phyloP scores from a whole-genome alignment of 1,284 basidiomycete genomes.

The Spongispora temasekensis region DNA sequence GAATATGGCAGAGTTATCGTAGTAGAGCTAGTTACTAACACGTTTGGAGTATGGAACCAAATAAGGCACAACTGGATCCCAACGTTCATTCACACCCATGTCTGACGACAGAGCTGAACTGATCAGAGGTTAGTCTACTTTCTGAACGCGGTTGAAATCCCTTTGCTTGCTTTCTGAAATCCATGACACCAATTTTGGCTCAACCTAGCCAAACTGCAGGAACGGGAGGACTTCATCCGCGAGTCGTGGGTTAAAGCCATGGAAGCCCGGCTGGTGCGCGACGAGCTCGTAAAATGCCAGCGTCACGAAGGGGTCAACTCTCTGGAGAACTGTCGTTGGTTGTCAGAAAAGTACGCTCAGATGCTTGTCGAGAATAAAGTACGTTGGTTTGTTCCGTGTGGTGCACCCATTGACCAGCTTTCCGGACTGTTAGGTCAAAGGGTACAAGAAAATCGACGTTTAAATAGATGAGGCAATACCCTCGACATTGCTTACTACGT shows the following conservation, averaged over 20 bases:
- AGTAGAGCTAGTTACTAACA: too few relatives aligned
- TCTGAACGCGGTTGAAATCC: background rate
- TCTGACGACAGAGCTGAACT: constrained; percentile 37
- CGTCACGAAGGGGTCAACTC: constrained; percentile 90
- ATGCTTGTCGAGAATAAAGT: constrained; percentile 89
- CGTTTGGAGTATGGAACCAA: constrained; percentile 32
- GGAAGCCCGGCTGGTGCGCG: constrained; percentile 89
- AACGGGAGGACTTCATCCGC: constrained; percentile 80
- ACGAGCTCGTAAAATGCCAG: constrained; percentile 92
- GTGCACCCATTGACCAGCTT: constrained; percentile 7
- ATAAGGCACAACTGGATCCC: constrained; percentile 16
- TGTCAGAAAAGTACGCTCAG: constrained; percentile 82
- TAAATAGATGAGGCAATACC: constrained; percentile 13
- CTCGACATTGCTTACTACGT: background rate
- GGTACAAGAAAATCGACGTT: constrained; percentile 52
- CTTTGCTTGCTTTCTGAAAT: background rate
- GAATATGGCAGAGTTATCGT: constrained; percentile 5
- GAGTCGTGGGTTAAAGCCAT: constrained; percentile 95
- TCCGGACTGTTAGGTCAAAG: constrained; percentile 45
- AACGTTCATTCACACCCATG: constrained; percentile 18
- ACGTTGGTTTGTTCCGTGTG: constrained; percentile 32
- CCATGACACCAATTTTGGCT: background rate
- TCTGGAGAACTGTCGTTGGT: constrained; percentile 85
- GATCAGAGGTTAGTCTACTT: constrained; percentile 30
- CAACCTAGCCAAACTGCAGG: constrained; percentile 55